Conservation (phyloP, 305 asterid genomes). For the Plantago rigida region DNA sequence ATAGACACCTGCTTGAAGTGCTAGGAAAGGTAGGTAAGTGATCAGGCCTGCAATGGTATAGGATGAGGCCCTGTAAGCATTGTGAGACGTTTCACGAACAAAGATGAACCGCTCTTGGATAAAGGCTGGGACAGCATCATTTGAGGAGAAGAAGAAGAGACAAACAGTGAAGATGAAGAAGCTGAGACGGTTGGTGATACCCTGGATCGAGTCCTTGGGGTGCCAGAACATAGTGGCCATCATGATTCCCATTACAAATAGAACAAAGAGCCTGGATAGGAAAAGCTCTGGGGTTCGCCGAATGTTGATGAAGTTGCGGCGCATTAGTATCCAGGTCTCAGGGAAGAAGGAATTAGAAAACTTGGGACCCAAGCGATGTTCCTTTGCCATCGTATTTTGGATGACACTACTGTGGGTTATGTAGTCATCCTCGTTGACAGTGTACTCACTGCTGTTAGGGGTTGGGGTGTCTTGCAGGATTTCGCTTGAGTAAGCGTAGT, state of each 20-base stretch:
- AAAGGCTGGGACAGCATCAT: slow-evolving; percentile 81
- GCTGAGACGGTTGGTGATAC: slow-evolving; percentile 61
- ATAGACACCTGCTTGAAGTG: slow-evolving; percentile 53
- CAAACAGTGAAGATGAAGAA: slow-evolving; percentile 77
- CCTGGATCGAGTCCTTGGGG: slow-evolving; percentile 41
- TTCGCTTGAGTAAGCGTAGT: slow-evolving; percentile 50
- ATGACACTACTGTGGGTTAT: slow-evolving; percentile 35
- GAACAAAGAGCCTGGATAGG: slow-evolving; percentile 63
- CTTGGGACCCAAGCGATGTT: slow-evolving; percentile 44
- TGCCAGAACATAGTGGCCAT: slow-evolving; percentile 80
- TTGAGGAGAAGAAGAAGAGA: slow-evolving; percentile 76
- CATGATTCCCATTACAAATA: slow-evolving; percentile 68
- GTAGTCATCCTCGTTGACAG: slow-evolving; percentile 70
- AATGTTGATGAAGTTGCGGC: slow-evolving; percentile 67
- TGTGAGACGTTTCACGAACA: slow-evolving; percentile 72
- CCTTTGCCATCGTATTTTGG: slow-evolving; percentile 3
- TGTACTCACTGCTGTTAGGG: slow-evolving; percentile 62
- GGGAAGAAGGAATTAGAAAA: slow-evolving; percentile 59
- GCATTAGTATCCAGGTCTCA: slow-evolving; percentile 64
- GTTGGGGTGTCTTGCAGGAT: slow-evolving; percentile 54
- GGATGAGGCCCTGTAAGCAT: slow-evolving; percentile 76
- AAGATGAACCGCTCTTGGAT: slow-evolving; percentile 77
- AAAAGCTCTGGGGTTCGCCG: slow-evolving; percentile 77
- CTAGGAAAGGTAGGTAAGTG: slow-evolving; percentile 62
- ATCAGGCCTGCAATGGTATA: slow-evolving; percentile 69